These are phyloP conservation scores for Coemansia pectinata DNA, from an alignment of 192 early-diverging fungal species.

Conservation along the genomic window DNA sequence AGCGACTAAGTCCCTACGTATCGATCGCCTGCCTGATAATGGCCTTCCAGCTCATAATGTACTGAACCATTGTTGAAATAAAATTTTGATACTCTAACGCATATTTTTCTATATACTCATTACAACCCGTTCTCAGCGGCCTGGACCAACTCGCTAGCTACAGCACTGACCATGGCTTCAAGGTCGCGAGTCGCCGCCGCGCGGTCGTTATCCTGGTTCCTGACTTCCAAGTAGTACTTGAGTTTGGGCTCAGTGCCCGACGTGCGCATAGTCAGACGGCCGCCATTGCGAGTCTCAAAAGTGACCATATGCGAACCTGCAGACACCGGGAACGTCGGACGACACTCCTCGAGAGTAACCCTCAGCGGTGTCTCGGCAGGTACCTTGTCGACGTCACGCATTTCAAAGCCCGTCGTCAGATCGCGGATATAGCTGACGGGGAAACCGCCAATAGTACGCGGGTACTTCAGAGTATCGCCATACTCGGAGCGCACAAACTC, in stretches of 20 bases:
- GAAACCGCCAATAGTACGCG: conserved; percentile 66
- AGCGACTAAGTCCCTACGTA: conserved; percentile 93
- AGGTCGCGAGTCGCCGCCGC: conserved; percentile 53
- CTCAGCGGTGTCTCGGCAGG: background rate
- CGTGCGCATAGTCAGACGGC: conserved; percentile 67
- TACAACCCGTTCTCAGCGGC: conserved; percentile 32
- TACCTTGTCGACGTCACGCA: conserved; percentile 50
- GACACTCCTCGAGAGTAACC: conserved; percentile 29
- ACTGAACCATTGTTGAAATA: conserved; percentile 11
- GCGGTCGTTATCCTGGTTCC: conserved; percentile 45
- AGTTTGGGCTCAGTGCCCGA: conserved; percentile 92
- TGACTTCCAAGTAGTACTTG: conserved; percentile 80
- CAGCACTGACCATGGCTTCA: conserved; percentile 55
- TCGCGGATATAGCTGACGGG: conserved; percentile 77
- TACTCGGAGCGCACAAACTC: conserved; percentile 9
- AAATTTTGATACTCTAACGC: background rate
- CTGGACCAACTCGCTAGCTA: conserved; percentile 50
- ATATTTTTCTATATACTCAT: background rate
- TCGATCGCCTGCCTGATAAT: conserved; percentile 86
- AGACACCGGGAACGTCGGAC: conserved; percentile 73
- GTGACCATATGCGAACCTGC: conserved; percentile 88
- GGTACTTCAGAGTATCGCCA: conserved; percentile 65
- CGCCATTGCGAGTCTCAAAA: conserved; percentile 71
- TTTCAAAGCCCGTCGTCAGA: conserved; percentile 87
- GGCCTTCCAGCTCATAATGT: conserved; percentile 69